phyloP scores from a whole-genome alignment of 495 filamentous ascomycete species.

The Aspergillus ellipticus region DNA sequence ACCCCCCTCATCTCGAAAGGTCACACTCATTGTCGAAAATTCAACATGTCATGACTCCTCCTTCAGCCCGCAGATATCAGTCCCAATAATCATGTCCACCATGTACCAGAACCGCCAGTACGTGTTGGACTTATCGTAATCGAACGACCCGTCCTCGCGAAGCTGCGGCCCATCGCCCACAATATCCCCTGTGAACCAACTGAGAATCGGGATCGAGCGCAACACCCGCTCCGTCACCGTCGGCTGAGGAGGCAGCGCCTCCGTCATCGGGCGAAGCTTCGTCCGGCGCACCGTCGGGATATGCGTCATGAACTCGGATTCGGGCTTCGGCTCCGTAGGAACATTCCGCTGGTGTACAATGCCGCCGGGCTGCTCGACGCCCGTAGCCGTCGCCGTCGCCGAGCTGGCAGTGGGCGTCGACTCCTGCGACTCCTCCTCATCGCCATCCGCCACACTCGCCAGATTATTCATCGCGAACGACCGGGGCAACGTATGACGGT shows the following conservation, averaged over 20 bases:
- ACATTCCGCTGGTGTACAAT: slow-evolving; percentile 29
- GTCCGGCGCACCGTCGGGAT: slow-evolving; percentile 52
- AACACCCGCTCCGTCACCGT: slow-evolving; percentile 58
- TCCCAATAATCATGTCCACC: slow-evolving; percentile 42
- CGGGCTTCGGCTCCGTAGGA: slow-evolving; percentile 28
- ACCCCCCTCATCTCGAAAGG: not conserved
- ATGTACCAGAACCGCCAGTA: slow-evolving; percentile 68
- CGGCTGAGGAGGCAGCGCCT: slow-evolving; percentile 63
- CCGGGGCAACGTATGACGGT: slow-evolving; percentile 39
- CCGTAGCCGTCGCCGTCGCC: slow-evolving; percentile 48
- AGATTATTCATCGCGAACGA: slow-evolving; percentile 46
- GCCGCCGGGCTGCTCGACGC: slow-evolving; percentile 47
- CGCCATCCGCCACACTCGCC: slow-evolving; percentile 26
- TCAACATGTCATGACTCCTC: slow-evolving; percentile 31
- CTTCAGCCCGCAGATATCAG: slow-evolving; percentile 50
- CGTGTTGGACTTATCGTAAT: slow-evolving; percentile 66
- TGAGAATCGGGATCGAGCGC: slow-evolving; percentile 58
- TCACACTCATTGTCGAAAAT: not conserved
- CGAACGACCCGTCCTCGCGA: slow-evolving; percentile 75
- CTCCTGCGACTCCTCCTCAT: slow-evolving; percentile 27
- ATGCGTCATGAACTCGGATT: slow-evolving; percentile 49
- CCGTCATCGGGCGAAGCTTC: slow-evolving; percentile 43
- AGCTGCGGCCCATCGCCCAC: slow-evolving; percentile 76
- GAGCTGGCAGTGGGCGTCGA: slow-evolving; percentile 54
- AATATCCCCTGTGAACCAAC: slow-evolving; percentile 71